phyloP scores from a whole-genome alignment of 2,329 filamentous ascomycete genomes.

The Alternaria sp. region DNA sequence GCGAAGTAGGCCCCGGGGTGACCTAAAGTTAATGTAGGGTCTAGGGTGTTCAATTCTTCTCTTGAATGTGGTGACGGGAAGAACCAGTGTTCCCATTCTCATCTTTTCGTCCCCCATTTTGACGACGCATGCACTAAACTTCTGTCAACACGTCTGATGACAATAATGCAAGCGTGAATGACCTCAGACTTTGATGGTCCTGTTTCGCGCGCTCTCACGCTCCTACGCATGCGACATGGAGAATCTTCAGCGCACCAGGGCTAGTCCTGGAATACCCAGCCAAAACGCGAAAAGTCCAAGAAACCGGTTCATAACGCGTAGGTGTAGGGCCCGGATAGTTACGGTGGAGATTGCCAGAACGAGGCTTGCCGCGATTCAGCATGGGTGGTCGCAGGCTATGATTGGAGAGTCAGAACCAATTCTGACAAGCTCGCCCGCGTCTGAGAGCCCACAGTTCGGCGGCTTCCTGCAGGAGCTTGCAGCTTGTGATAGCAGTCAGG shows the following conservation, averaged over 20 bases:
- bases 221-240: neutral
- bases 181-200: neutral
- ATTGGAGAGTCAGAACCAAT: conserved; percentile 10
- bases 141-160: neutral
- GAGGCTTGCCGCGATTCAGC: conserved; percentile 8
- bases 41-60: too few relatives aligned
- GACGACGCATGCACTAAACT: neutral
- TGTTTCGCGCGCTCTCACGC: neutral
- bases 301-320: neutral
- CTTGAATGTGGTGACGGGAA: too few relatives aligned
- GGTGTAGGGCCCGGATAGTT: neutral
- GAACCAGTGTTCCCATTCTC: neutral
- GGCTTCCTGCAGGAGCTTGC: conserved; percentile 25
- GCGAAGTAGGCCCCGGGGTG: too few relatives aligned
- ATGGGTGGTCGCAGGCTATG: conserved; percentile 4
- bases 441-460: conserved; percentile 15
- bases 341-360: conserved; percentile 5
- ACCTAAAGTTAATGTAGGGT: too few relatives aligned
- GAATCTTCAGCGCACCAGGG: neutral
- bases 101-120: neutral
- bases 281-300: neutral
- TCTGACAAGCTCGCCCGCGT: conserved; percentile 6
- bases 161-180: neutral
- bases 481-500: conserved; percentile 8
- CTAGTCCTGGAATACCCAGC: neutral